Percentiles rank a stretch among this genome's conserved stretches.
These are phyloP conservation scores for Scheffersomyces parashehatae DNA, from an alignment of 1,139 yeast species.

Conservation along the genomic window DNA sequence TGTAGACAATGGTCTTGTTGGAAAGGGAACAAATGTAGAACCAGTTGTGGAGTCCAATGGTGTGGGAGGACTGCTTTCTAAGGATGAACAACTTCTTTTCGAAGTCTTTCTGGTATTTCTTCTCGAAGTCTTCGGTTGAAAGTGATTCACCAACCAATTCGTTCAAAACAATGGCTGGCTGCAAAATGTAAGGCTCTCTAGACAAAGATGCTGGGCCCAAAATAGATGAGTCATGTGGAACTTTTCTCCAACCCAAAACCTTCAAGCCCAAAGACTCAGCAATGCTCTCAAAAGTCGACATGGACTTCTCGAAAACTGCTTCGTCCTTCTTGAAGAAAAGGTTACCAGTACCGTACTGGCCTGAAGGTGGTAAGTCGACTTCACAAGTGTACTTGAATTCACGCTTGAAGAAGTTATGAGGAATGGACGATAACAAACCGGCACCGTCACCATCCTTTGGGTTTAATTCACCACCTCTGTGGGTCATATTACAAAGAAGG, in stretches of 20 bases:
- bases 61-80: constrained; percentile 86
- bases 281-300: constrained; percentile 73
- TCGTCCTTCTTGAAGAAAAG: constrained; percentile 86
- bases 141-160: constrained; percentile 45
- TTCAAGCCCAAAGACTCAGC: constrained; percentile 75
- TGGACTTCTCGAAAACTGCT: constrained; percentile 63
- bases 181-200: constrained; percentile 88
- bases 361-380: constrained; percentile 65
- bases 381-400: constrained; percentile 74
- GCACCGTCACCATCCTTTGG: constrained; percentile 99
- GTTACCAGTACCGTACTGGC: constrained; percentile 95
- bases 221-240: constrained; percentile 92
- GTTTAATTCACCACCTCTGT: constrained; percentile 96
- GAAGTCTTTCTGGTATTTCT: constrained; percentile 61
- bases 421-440: constrained; percentile 90
- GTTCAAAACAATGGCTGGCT: constrained; percentile 78
- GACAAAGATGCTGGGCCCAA: constrained; percentile 94
- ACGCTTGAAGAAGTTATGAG: constrained; percentile 80
- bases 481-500: constrained; percentile 95
- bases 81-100: constrained; percentile 83
- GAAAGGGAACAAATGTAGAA: constrained; percentile 94
- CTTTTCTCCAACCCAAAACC: constrained; percentile 92
- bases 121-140: constrained; percentile 53
- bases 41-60: constrained; percentile 95
- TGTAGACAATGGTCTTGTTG: constrained; percentile 87